These are phyloP conservation scores for Picocystis salinarum DNA, from an alignment of 139 green algal species.

Conservation along the genomic window DNA sequence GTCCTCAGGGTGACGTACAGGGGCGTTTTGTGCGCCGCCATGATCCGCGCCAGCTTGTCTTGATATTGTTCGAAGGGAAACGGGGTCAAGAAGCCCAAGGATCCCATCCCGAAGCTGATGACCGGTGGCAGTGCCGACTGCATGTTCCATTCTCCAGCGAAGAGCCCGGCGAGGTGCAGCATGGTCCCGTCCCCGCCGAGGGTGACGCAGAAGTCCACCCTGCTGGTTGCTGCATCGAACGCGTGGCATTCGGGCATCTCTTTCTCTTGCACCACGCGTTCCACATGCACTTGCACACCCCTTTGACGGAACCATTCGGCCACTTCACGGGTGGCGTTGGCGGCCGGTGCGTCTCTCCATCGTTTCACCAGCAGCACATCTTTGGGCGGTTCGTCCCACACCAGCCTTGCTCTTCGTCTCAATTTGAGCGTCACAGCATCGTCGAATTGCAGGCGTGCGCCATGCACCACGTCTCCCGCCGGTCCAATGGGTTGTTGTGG, in stretches of 20 bases:
- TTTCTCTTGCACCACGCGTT: constrained; percentile 30
- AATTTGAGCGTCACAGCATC: constrained; percentile 25
- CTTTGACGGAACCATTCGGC: constrained; percentile 29
- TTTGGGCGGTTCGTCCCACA: constrained; percentile 28
- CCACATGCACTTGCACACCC: constrained; percentile 45
- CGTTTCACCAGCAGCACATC: constrained; percentile 66
- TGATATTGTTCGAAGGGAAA: constrained; percentile 48
- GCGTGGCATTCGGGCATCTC: constrained; percentile 24
- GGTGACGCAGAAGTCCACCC: constrained; percentile 61
- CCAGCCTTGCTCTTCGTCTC: constrained; percentile 24
- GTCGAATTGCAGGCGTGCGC: too few relatives aligned
- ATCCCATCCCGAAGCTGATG: constrained; percentile 73
- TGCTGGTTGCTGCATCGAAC: constrained; percentile 1
- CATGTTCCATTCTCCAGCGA: constrained; percentile 31
- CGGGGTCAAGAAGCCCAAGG: constrained; percentile 74
- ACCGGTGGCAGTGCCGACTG: constrained; percentile 60
- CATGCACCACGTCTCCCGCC: too few relatives aligned
- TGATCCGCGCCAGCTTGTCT: too few relatives aligned
- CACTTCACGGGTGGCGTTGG: constrained; percentile 34
- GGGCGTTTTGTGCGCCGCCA: constrained; percentile 5
- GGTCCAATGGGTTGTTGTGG: too few relatives aligned
- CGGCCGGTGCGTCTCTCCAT: constrained; percentile 22
- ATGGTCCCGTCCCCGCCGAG: constrained; percentile 60
- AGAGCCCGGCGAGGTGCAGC: constrained; percentile 61
- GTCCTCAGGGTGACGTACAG: constrained; percentile 73